Evolutionary conservation across 2,329 filamentous ascomycete genomes (phyloP).

Genomic region (Cyphellophora attinorum): DNA sequence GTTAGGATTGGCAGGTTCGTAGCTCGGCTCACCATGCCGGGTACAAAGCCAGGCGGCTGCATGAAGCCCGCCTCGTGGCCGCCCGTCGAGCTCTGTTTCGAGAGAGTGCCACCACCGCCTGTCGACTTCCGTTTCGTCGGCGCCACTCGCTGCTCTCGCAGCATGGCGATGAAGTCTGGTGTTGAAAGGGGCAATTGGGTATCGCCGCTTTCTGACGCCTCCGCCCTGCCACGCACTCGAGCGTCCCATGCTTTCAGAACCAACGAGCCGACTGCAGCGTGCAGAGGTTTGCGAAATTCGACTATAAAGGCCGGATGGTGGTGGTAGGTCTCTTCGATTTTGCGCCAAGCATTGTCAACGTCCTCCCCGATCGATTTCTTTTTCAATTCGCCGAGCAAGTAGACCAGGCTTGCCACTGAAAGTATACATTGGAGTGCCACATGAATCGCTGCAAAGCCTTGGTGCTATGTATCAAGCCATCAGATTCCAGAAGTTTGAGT

Average conservation of each 20-base stretch:
- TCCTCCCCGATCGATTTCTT: conserved; percentile 27
- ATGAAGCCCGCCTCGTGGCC: too few species aligned
- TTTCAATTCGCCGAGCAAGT: conserved; percentile 35
- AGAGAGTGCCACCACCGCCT: too few species aligned
- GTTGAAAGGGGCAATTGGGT: conserved; percentile 7
- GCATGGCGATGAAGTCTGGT: conserved; percentile 14
- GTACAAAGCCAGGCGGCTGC: too few species aligned
- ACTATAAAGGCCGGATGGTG: conserved; percentile 32
- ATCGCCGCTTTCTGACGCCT: conserved; percentile 7
- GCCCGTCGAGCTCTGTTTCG: neutral
- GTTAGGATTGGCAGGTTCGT: neutral
- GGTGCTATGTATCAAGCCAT: conserved; percentile 31
- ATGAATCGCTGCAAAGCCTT: conserved; percentile 29
- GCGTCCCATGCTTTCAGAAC: conserved; percentile 36
- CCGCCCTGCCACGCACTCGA: conserved; percentile 10
- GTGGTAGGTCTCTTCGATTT: conserved; percentile 33
- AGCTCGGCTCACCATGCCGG: too few species aligned
- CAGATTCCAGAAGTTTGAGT: conserved; percentile 28
- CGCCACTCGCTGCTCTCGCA: conserved; percentile 14
- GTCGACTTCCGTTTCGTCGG: conserved; percentile 2
- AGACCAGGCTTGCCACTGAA: conserved; percentile 45
- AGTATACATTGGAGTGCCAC: conserved; percentile 39
- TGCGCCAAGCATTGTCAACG: conserved; percentile 32
- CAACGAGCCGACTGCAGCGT: conserved; percentile 32
- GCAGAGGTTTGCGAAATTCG: conserved; percentile 27